phyloP scores from a whole-genome alignment of 441 rosid genomes.

The Rhodomyrtus psidioides region DNA sequence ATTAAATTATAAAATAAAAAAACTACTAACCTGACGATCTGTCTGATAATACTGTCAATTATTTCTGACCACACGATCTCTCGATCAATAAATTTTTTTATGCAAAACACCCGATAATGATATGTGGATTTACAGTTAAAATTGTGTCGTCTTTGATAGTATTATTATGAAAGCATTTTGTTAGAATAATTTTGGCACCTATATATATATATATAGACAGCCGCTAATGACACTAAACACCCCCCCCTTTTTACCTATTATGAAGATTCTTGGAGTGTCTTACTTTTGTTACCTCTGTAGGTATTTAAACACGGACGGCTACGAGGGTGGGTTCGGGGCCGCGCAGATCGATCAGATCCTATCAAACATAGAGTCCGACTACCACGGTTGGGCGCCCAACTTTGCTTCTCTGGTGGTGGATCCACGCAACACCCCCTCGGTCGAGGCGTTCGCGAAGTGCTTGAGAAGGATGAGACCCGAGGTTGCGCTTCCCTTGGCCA shows the following conservation, averaged over 20 bases:
- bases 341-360: conserved; percentile 34
- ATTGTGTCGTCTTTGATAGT: too few relatives aligned
- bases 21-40: too few relatives aligned
- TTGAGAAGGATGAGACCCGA: conserved; percentile 48
- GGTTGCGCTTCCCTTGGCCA: conserved; percentile 48
- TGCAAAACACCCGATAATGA: too few relatives aligned
- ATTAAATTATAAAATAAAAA: background rate
- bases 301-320: conserved; percentile 47
- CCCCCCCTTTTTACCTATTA: too few relatives aligned
- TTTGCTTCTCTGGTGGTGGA: conserved; percentile 42
- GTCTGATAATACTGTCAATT: too few relatives aligned
- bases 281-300: conserved; percentile 14
- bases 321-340: conserved; percentile 54
- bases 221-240: too few relatives aligned
- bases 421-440: conserved; percentile 26
- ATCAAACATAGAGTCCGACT: conserved; percentile 36
- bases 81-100: too few relatives aligned
- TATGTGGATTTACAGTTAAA: too few relatives aligned
- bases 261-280: background rate
- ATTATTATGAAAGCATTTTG: too few relatives aligned
- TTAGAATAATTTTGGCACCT: too few relatives aligned
- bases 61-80: too few relatives aligned
- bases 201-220: too few relatives aligned
- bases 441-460: conserved; percentile 18
- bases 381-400: conserved; percentile 33